Evolutionary conservation across 805 yeast genomes (phyloP).

Genomic region (Kregervanrija fluxuum): DNA sequence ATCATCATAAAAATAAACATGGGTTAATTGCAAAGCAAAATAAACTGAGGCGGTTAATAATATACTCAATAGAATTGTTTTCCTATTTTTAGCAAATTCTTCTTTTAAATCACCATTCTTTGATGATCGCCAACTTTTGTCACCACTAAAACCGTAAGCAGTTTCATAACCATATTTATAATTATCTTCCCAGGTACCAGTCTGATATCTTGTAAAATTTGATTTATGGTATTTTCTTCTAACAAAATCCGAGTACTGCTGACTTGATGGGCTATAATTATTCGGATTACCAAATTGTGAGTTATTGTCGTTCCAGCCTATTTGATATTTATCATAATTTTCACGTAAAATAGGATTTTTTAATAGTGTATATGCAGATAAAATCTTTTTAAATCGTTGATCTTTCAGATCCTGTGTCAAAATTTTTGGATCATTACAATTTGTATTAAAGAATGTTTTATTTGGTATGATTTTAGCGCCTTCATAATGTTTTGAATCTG

Average conservation of each 20-base stretch:
- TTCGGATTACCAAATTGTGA: conserved; percentile 15
- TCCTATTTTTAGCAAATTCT: conserved; percentile 22
- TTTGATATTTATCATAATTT: conserved; percentile 38
- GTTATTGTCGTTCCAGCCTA: conserved; percentile 37
- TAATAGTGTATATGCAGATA: conserved; percentile 54
- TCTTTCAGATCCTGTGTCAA: conserved; percentile 20
- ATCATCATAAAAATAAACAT: conserved; percentile 24
- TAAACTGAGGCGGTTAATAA: conserved; percentile 22
- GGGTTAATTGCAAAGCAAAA: conserved; percentile 25
- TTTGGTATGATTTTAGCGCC: not conserved
- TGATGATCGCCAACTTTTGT: conserved; percentile 20
- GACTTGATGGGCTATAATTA: conserved; percentile 13
- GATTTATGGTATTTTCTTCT: not conserved
- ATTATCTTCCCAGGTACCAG: conserved; percentile 28
- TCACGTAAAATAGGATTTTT: conserved; percentile 36
- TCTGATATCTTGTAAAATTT: conserved; percentile 11
- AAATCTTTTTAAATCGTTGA: conserved; percentile 47
- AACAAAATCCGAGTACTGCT: conserved; percentile 8
- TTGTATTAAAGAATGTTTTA: conserved; percentile 8
- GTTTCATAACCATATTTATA: conserved; percentile 13
- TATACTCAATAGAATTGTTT: conserved; percentile 20
- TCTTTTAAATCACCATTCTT: conserved; percentile 21
- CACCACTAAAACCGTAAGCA: conserved; percentile 22
- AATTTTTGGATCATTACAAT: not conserved
- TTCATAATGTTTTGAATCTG: conserved; percentile 39